Evolutionary conservation across 139 green algal genomes (phyloP).

Genomic region (Astrephomene gubernaculifera): DNA sequence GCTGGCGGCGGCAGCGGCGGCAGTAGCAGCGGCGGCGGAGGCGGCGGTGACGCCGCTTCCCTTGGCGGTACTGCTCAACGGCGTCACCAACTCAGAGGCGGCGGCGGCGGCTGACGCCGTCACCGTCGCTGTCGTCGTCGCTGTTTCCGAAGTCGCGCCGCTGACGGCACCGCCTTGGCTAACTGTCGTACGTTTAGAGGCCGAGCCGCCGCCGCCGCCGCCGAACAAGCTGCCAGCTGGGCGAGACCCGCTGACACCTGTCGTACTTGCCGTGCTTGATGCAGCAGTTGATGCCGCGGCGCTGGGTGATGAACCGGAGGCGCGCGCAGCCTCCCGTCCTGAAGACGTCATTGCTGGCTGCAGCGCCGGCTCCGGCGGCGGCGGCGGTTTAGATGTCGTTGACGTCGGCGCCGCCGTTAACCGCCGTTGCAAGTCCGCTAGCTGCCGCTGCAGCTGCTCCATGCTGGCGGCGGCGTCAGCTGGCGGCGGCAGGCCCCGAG

Average conservation of each 20-base stretch:
- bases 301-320: no score
- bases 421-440: not conserved
- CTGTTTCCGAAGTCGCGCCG: not conserved
- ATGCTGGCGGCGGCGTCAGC: slow-evolving; percentile 6
- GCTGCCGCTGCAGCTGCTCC: slow-evolving; percentile 22
- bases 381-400: not conserved
- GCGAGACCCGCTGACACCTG: no score
- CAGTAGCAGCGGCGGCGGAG: not conserved
- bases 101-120: not conserved
- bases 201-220: no score
- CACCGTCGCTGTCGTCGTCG: not conserved
- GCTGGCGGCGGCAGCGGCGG: not conserved
- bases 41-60: not conserved
- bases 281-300: no score
- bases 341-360: no score
- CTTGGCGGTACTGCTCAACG: not conserved
- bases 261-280: no score
- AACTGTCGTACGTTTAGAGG: no score
- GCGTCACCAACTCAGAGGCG: not conserved
- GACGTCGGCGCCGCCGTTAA: not conserved
- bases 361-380: not conserved
- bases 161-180: no score
- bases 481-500: slow-evolving; percentile 16
- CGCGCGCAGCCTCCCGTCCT: no score
- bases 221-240: no score